Conservation (phyloP, 345 rosid genomes). For the Murraya koenigii region DNA sequence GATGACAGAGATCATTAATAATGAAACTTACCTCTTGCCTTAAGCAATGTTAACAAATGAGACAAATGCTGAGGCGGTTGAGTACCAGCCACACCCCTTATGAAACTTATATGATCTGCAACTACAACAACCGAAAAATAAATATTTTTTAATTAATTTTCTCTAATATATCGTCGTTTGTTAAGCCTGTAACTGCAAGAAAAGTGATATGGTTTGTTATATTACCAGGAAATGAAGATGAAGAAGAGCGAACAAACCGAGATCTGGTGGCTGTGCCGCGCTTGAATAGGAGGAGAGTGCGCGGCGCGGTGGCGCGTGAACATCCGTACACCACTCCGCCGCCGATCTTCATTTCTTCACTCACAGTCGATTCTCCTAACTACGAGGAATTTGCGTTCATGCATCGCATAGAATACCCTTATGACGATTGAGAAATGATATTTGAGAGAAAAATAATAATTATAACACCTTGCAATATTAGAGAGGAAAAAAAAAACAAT, state of each 20-base stretch:
- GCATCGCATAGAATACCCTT: too few relatives aligned
- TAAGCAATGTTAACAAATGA: slow-evolving; percentile 50
- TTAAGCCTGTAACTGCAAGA: background rate
- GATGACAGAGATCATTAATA: background rate
- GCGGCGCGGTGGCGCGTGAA: slow-evolving; percentile 35
- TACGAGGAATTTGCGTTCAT: too few relatives aligned
- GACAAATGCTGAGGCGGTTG: slow-evolving; percentile 65
- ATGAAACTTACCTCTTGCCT: slow-evolving; percentile 47
- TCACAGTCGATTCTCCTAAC: background rate
- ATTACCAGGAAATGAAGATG: slow-evolving; percentile 39
- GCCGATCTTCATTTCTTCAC: slow-evolving; percentile 26
- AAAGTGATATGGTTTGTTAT: background rate
- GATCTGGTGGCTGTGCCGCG: slow-evolving; percentile 34
- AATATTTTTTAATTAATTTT: background rate
- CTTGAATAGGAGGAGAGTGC: slow-evolving; percentile 22
- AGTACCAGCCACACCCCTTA: slow-evolving; percentile 58
- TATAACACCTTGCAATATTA: too few relatives aligned
- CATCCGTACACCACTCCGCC: slow-evolving; percentile 36
- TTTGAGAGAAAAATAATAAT: too few relatives aligned
- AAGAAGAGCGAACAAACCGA: slow-evolving; percentile 30
- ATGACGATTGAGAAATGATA: too few relatives aligned
- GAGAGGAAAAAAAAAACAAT: too few relatives aligned
- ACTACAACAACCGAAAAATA: background rate
- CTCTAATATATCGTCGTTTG: background rate
- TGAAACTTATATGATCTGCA: slow-evolving; percentile 58